phyloP scores from a whole-genome alignment of 2,329 filamentous ascomycete genomes.

The Penicillium sp. region DNA sequence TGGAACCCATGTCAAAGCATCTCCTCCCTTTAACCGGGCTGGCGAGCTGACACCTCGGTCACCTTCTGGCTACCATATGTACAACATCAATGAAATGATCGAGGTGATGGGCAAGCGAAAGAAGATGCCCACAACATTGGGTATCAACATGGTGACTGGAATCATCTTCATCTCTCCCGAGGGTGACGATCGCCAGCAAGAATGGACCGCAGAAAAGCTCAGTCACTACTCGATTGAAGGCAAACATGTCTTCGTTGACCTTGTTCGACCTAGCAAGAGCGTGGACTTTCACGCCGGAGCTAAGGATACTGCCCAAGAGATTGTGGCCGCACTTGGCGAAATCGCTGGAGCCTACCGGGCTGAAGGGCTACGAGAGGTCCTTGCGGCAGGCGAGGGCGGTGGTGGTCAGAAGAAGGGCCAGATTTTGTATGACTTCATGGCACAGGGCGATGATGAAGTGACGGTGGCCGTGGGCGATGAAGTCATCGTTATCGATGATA shows the following conservation, averaged over 20 bases:
- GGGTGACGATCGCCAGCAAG: conserved; percentile 78
- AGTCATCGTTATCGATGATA: conserved; percentile 83
- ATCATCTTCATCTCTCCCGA: conserved; percentile 88
- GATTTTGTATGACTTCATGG: conserved; percentile 93
- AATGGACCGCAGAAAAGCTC: conserved; percentile 93
- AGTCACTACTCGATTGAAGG: conserved; percentile 98
- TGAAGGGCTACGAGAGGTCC: conserved; percentile 78
- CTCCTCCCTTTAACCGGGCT: conserved; percentile 56
- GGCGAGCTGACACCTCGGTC: conserved; percentile 54
- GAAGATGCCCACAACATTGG: conserved; percentile 96
- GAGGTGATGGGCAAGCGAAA: conserved; percentile 96
- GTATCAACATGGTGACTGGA: conserved; percentile 86
- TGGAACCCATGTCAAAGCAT: conserved; percentile 49
- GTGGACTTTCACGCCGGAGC: conserved; percentile 95
- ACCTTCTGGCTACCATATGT: conserved; percentile 84
- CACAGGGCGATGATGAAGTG: conserved; percentile 94
- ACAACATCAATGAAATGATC: conserved; percentile 96
- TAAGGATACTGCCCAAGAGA: conserved; percentile 94
- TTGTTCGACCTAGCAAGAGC: conserved; percentile 88
- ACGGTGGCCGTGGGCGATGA: conserved; percentile 88
- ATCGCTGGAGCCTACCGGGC: conserved; percentile 80
- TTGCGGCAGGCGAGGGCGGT: conserved; percentile 72
- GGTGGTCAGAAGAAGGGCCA: conserved; percentile 73
- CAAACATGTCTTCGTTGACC: conserved; percentile 94
- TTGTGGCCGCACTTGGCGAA: conserved; percentile 82